Evolutionary conservation across 176 grass and related monocot genomes (phyloP).

Genomic region (Carex pumila): DNA sequence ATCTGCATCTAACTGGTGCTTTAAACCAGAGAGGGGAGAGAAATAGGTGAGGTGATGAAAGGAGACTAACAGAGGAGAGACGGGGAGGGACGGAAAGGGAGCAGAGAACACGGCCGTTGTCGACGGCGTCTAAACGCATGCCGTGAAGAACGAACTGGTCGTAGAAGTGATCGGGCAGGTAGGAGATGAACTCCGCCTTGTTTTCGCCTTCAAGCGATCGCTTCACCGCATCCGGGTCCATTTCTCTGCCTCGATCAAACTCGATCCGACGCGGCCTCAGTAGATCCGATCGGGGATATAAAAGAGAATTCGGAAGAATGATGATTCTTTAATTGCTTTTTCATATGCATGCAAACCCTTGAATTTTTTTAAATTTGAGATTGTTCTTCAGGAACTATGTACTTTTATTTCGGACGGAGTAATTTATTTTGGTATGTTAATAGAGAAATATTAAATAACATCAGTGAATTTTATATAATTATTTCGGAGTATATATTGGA

Average conservation of each 20-base stretch:
- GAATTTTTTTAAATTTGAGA: background rate
- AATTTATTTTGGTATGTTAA: background rate
- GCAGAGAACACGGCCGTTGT: constrained; percentile 66
- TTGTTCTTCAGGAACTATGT: too few relatives aligned
- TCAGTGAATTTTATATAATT: background rate
- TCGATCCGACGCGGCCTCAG: background rate
- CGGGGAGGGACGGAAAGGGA: constrained; percentile 55
- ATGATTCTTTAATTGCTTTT: background rate
- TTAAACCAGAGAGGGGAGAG: background rate
- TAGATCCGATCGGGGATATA: too few relatives aligned
- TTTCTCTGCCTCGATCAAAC: background rate
- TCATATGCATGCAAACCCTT: background rate
- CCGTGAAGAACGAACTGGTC: constrained; percentile 46
- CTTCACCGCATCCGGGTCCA: constrained; percentile 52
- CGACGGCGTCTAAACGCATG: constrained; percentile 36
- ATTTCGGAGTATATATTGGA: too few relatives aligned
- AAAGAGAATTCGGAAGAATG: too few relatives aligned
- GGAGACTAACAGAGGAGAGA: constrained; percentile 31
- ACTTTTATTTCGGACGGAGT: background rate
- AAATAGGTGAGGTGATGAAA: background rate
- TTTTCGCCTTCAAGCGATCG: constrained; percentile 31
- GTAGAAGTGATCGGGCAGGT: constrained; percentile 28
- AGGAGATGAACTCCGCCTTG: background rate
- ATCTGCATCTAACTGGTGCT: background rate
- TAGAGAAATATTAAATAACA: background rate